Percentiles rank a stretch among this genome's conserved stretches.
phyloP scores from a whole-genome alignment of 768 basidiomycete genomes.

The Tubosaeta brunneosetosa region DNA sequence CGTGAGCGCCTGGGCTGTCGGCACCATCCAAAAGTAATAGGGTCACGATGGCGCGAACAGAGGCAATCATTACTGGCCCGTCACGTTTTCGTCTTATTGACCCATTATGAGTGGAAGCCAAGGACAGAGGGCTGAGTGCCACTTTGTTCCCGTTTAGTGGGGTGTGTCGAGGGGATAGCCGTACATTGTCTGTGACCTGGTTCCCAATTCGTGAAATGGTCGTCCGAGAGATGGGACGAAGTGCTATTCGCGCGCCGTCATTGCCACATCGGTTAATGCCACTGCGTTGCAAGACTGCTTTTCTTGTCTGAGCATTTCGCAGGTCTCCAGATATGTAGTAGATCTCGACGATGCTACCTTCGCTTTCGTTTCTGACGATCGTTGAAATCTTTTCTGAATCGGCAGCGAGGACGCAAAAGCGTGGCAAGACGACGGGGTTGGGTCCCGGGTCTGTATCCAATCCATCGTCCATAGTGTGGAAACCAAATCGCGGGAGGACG shows the following conservation, averaged over 20 bases:
- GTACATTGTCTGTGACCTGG: constrained; percentile 16
- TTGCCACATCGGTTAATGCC: constrained; percentile 57
- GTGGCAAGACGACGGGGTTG: constrained; percentile 58
- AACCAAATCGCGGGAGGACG: constrained; percentile 43
- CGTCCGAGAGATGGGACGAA: constrained; percentile 38
- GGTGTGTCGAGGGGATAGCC: constrained; percentile 18
- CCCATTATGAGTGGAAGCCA: constrained; percentile 23
- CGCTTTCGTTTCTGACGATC: constrained; percentile 56
- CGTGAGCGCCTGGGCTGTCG: constrained; percentile 45
- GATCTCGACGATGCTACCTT: constrained; percentile 53
- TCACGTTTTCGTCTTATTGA: constrained; percentile 42
- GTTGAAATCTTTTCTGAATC: constrained; percentile 58
- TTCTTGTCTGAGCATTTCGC: constrained; percentile 56
- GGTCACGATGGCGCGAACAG: constrained; percentile 50
- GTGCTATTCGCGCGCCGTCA: constrained; percentile 54
- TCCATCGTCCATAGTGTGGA: constrained; percentile 21
- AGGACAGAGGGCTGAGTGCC: constrained; percentile 10
- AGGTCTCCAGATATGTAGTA: constrained; percentile 55
- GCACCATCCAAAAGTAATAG: constrained; percentile 34
- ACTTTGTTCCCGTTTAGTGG: constrained; percentile 17
- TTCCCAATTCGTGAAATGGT: constrained; percentile 19
- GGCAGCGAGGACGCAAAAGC: constrained; percentile 64
- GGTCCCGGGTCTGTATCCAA: constrained; percentile 33
- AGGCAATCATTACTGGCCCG: constrained; percentile 59
- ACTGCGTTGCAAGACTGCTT: constrained; percentile 58